Conservation (phyloP, 768 basidiomycete species). For the Cantharellus anzutake region DNA sequence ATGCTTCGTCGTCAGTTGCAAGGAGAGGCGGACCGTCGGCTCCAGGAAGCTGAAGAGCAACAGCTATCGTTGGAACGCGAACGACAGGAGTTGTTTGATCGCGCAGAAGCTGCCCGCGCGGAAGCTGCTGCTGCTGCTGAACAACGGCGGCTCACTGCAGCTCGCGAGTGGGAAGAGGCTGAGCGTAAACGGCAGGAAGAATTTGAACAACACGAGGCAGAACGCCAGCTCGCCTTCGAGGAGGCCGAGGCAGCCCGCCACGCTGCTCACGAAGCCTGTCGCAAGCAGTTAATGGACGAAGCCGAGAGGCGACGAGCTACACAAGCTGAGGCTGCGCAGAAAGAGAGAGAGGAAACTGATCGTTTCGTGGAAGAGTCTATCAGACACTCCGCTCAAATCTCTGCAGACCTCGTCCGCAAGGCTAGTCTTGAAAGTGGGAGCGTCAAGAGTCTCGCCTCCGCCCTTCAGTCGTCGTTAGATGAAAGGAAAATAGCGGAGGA, state of each 20-base stretch:
- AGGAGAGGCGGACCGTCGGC: neutral
- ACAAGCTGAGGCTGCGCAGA: constrained; percentile 2
- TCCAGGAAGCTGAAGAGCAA: neutral
- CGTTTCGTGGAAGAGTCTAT: constrained; percentile 1
- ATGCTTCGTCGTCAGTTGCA: neutral
- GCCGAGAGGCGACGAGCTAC: constrained; percentile 3
- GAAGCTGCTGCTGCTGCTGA: constrained; percentile 1
- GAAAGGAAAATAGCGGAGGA: constrained; percentile 5
- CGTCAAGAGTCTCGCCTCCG: neutral
- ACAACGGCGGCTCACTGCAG: neutral
- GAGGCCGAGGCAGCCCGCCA: constrained; percentile 9
- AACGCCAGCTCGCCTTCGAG: constrained; percentile 20
- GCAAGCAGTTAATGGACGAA: constrained; percentile 2
- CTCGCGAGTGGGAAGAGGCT: constrained; percentile 17
- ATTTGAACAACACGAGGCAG: constrained; percentile 23
- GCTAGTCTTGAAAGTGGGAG: neutral
- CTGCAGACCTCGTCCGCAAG: constrained; percentile 4
- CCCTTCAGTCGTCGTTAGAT: neutral
- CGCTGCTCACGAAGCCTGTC: constrained; percentile 3
- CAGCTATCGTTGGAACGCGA: neutral
- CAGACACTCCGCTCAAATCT: neutral
- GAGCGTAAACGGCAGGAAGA: constrained; percentile 36
- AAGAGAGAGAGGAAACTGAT: constrained; percentile 3
- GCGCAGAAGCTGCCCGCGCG: neutral
- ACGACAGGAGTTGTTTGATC: neutral